Evolutionary conservation across 2,329 filamentous ascomycete species (phyloP).

Genomic region (Macrophomina phaseolina): DNA sequence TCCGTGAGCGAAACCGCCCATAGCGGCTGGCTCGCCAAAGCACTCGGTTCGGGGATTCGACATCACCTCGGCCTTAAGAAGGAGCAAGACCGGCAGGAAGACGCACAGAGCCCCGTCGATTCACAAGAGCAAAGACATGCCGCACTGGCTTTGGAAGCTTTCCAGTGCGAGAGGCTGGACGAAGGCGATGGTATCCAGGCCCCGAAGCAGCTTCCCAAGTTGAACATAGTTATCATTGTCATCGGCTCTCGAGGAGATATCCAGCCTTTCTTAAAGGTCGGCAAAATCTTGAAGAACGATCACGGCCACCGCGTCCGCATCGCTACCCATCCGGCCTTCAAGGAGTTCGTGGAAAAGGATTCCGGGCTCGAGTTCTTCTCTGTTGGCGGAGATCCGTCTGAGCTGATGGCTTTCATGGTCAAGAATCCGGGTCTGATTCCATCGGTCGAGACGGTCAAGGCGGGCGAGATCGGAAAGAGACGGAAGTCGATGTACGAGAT

Average conservation of each 20-base stretch:
- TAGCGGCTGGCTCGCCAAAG: slow-evolving; percentile 75
- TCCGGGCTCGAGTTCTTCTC: slow-evolving; percentile 79
- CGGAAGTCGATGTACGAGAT: slow-evolving; percentile 77
- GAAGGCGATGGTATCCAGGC: slow-evolving; percentile 40
- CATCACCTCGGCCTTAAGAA: slow-evolving; percentile 54
- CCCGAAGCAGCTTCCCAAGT: slow-evolving; percentile 48
- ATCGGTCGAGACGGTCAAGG: slow-evolving; percentile 71
- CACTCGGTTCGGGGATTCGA: slow-evolving; percentile 68
- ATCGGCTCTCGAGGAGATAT: slow-evolving; percentile 81
- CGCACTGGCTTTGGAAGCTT: neutral
- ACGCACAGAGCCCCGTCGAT: neutral
- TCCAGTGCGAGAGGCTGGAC: neutral
- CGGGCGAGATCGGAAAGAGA: slow-evolving; percentile 72
- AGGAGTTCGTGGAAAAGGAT: slow-evolving; percentile 75
- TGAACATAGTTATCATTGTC: slow-evolving; percentile 85
- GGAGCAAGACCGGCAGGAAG: slow-evolving; percentile 19
- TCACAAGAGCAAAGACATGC: neutral
- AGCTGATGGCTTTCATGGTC: slow-evolving; percentile 89
- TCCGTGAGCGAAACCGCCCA: slow-evolving; percentile 73
- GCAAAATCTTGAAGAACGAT: slow-evolving; percentile 71
- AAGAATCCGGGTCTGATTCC: slow-evolving; percentile 82
- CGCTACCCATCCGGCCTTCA: slow-evolving; percentile 79
- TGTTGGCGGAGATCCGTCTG: slow-evolving; percentile 77
- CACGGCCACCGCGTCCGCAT: slow-evolving; percentile 78
- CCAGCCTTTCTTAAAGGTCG: slow-evolving; percentile 79